Evolutionary conservation across 2,329 filamentous ascomycete genomes (phyloP).

Genomic region (Diaporthe eres): DNA sequence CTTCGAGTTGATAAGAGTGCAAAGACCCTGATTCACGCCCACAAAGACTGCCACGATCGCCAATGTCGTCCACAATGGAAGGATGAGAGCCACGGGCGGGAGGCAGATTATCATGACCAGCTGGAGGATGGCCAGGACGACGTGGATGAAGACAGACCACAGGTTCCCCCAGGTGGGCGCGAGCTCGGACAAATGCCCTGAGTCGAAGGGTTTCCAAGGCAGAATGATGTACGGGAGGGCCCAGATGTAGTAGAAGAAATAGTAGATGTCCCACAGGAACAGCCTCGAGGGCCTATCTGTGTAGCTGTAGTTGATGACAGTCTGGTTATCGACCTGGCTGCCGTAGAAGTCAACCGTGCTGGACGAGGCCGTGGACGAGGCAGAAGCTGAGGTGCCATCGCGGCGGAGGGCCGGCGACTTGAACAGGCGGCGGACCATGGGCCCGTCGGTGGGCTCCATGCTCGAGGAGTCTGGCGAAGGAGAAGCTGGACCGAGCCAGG

Average conservation of each 20-base stretch:
- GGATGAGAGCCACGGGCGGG: slow-evolving; percentile 60
- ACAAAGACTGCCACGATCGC: slow-evolving; percentile 60
- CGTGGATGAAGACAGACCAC: slow-evolving; percentile 70
- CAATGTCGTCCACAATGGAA: slow-evolving; percentile 64
- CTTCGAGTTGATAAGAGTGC: slow-evolving; percentile 66
- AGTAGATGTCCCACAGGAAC: slow-evolving; percentile 66
- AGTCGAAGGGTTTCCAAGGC: slow-evolving; percentile 67
- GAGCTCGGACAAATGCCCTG: slow-evolving; percentile 74
- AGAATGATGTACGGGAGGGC: slow-evolving; percentile 73
- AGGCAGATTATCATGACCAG: slow-evolving; percentile 71
- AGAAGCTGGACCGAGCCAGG: slow-evolving; percentile 4
- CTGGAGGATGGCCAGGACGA: slow-evolving; percentile 72
- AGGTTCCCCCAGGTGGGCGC: slow-evolving; percentile 70
- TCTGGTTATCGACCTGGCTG: slow-evolving; percentile 69
- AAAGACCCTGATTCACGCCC: slow-evolving; percentile 65
- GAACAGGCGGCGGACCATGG: slow-evolving; percentile 10
- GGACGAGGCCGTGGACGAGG: not conserved
- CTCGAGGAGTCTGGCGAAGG: slow-evolving; percentile 9
- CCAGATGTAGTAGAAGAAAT: slow-evolving; percentile 69
- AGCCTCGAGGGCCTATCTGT: slow-evolving; percentile 69
- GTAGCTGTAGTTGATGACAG: slow-evolving; percentile 73
- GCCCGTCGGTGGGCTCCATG: slow-evolving; percentile 22
- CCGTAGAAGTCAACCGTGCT: slow-evolving; percentile 62
- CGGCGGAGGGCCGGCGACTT: slow-evolving; percentile 20
- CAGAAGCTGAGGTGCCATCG: slow-evolving; percentile 8